A percentile compares a stretch with the other conserved stretches of the same genome.
These are phyloP conservation scores for Niveomyces coronatus DNA, from an alignment of 2,329 filamentous ascomycete species.

Conservation along the genomic window DNA sequence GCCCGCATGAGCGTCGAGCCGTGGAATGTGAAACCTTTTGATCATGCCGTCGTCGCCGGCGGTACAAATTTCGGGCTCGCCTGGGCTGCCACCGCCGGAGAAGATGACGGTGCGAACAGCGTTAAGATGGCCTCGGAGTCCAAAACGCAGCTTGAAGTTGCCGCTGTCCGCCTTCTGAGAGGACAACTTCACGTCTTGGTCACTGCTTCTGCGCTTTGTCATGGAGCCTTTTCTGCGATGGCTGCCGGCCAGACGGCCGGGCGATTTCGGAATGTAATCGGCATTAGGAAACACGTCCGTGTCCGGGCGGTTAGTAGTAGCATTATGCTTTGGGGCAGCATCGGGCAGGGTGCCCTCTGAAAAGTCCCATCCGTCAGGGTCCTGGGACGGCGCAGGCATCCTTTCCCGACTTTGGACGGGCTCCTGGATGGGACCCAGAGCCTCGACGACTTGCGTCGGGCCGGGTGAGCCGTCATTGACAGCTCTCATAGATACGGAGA, in stretches of 20 bases:
- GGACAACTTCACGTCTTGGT: conserved; percentile 48
- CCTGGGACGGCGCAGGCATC: conserved; percentile 29
- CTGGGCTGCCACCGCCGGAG: conserved; percentile 88
- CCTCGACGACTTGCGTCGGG: conserved; percentile 30
- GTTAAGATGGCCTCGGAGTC: conserved; percentile 83
- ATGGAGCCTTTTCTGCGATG: conserved; percentile 76
- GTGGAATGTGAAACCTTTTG: conserved; percentile 93
- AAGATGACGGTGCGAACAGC: conserved; percentile 93
- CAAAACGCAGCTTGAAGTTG: conserved; percentile 88
- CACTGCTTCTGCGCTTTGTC: conserved; percentile 58
- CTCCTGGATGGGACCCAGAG: conserved; percentile 28
- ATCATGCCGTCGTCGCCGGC: conserved; percentile 91
- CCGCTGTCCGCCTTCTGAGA: conserved; percentile 55
- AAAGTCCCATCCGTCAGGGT: conserved; percentile 84
- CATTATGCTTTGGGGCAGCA: conserved; percentile 34
- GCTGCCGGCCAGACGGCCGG: conserved; percentile 55
- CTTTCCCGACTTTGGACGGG: conserved; percentile 37
- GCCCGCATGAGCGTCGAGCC: conserved; percentile 49
- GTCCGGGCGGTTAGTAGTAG: conserved; percentile 58
- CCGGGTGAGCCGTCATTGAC: conserved; percentile 24
- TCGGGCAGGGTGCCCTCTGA: conserved; percentile 64
- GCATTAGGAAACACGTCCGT: conserved; percentile 80
- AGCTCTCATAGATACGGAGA: conserved; percentile 24
- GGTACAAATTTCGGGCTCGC: conserved; percentile 94
- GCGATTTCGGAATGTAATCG: conserved; percentile 72